Base-by-base conservation (phyloP, 768 basidiomycete genomes). In the Mycena leptocephala region DNA sequence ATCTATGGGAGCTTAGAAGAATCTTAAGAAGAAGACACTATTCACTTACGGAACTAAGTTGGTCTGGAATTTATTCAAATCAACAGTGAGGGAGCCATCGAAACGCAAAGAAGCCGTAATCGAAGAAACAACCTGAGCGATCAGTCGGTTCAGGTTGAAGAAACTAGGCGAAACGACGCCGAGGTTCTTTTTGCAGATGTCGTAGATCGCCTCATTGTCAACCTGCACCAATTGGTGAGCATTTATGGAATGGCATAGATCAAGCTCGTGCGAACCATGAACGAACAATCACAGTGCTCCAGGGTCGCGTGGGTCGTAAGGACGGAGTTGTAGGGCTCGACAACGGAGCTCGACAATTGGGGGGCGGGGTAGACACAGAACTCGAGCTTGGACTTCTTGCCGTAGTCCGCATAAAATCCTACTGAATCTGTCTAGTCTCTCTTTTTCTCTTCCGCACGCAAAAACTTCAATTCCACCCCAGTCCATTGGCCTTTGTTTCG, bases 201-300 rank as follows among this genome's bases (percentile, higher is more conserved):
- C 97, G 86, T 98, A 99, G 84, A 99, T 99, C 65, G 97, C 98
- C 86, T 99, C 97, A 84, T 99, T 99, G 84, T 99, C 98, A 76
- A 99, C 95, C 95, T 96, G 77, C 58, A 26, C 22, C 43, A 20
- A 18, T 55, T 37, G 56, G 68, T 66, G 33, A 77, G 62, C 20
- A 73, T 75, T 51, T 51, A 59, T 24, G 48, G n/a, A 28, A 28
- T 8, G 43, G 16, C 24, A 37, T 37, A 35, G 61, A 71, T 18
- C n/a, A 61, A 37, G 30, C 14, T 6, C 2, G 22, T 62, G 71
- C 82, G 33, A 78, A 94, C 98, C 97, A 99, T 99, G 91, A 99
- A 99, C 46, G 98, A 99, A 86, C 98, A 99, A 89, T 99, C 98
- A 24, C 98, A 98, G 88, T 99, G 98, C 87, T 99, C 98, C 72